phyloP scores from a whole-genome alignment of 768 basidiomycete genomes.

The Mycena rosella region DNA sequence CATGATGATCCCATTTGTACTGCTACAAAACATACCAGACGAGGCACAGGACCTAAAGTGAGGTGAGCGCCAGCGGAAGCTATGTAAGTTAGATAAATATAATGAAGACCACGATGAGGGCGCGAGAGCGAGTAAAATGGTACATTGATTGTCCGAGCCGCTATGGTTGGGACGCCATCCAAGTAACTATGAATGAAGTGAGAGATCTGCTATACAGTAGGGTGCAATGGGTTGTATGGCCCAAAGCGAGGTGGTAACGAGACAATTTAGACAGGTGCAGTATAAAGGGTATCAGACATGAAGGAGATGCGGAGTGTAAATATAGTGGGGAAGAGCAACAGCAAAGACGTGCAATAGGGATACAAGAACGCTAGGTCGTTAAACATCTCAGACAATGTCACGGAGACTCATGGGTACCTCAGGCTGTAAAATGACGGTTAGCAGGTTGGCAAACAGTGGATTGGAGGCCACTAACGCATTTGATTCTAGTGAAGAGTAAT shows the following conservation, averaged over 20 bases:
- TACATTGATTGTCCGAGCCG: conserved; percentile 76
- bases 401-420: conserved; percentile 93
- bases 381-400: conserved; percentile 79
- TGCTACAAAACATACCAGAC: too few relatives aligned
- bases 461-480: conserved; percentile 78
- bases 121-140: conserved; percentile 47
- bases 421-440: conserved; percentile 64
- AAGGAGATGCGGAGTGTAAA: conserved; percentile 66
- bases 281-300: conserved; percentile 79
- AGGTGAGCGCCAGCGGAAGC: neutral
- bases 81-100: too few relatives aligned
- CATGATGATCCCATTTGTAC: neutral
- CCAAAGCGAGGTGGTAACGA: conserved; percentile 67
- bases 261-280: conserved; percentile 69
- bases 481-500: conserved; percentile 64
- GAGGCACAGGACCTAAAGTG: neutral
- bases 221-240: conserved; percentile 58
- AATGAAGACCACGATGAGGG: neutral
- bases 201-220: conserved; percentile 79
- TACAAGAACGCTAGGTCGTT: conserved; percentile 76
- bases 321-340: conserved; percentile 53
- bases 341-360: conserved; percentile 75
- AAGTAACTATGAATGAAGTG: conserved; percentile 54
- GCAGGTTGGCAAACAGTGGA: conserved; percentile 15
- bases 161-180: conserved; percentile 60